These are phyloP conservation scores for Botrytis tulipae DNA, from an alignment of 2,329 filamentous ascomycete genomes.

Conservation along the genomic window DNA sequence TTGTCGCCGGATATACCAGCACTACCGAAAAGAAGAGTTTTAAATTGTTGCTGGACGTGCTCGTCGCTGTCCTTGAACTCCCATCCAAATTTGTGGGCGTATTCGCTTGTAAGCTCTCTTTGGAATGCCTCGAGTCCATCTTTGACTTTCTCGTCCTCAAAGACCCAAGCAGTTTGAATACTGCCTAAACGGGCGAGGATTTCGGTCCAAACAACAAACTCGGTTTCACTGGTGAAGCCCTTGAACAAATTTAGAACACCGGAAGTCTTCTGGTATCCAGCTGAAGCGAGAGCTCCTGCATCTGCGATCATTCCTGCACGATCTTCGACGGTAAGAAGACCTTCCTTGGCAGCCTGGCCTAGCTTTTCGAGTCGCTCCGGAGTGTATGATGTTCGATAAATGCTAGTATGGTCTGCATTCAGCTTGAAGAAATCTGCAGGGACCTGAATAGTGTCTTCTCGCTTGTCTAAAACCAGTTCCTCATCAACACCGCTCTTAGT, in stretches of 20 bases:
- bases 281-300: constrained; percentile 82
- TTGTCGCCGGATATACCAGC: constrained; percentile 81
- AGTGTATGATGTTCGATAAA: constrained; percentile 87
- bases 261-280: constrained; percentile 91
- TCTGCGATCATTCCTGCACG: constrained; percentile 93
- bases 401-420: constrained; percentile 89
- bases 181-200: constrained; percentile 74
- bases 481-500: constrained; percentile 82
- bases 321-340: constrained; percentile 81
- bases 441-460: constrained; percentile 76
- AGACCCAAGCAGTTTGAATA: constrained; percentile 85
- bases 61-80: constrained; percentile 79
- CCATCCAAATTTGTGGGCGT: constrained; percentile 88
- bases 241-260: constrained; percentile 82
- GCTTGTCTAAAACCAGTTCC: constrained; percentile 64
- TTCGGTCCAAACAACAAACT: constrained; percentile 95
- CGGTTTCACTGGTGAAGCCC: constrained; percentile 78
- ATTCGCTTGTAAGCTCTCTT: constrained; percentile 70
- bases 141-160: constrained; percentile 71
- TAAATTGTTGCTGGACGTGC: constrained; percentile 92
- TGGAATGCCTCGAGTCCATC: constrained; percentile 83
- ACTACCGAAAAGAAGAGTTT: constrained; percentile 81
- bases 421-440: constrained; percentile 92
- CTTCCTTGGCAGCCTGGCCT: constrained; percentile 78
- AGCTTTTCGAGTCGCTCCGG: constrained; percentile 83